These are phyloP conservation scores for Orbilia brochopaga DNA, from an alignment of 2,329 filamentous ascomycete species.

Conservation along the genomic window DNA sequence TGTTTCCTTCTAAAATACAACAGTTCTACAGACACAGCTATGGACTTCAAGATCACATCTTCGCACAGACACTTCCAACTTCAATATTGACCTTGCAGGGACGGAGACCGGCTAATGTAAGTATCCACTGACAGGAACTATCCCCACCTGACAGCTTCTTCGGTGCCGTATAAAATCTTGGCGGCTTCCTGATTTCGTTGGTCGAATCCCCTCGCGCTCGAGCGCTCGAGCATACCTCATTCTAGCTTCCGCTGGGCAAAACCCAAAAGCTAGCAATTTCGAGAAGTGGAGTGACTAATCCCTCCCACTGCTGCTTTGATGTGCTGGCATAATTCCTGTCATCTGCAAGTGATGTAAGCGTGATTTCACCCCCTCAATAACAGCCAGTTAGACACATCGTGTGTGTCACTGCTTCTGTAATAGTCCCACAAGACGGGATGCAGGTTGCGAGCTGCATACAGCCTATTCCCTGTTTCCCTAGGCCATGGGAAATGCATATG, in stretches of 20 bases:
- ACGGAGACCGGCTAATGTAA: background rate
- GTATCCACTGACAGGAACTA: background rate
- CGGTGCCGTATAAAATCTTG: background rate
- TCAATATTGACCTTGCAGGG: background rate
- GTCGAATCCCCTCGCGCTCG: no score
- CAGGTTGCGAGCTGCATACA: conserved; percentile 19
- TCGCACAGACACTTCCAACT: conserved; percentile 7
- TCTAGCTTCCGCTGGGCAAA: background rate
- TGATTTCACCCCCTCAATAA: conserved; percentile 26
- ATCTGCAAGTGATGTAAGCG: conserved; percentile 46
- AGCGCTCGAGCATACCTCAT: background rate
- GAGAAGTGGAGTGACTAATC: conserved; percentile 17
- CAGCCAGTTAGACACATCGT: background rate
- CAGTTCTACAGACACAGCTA: conserved; percentile 21
- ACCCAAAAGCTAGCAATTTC: background rate
- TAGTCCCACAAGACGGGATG: conserved; percentile 27
- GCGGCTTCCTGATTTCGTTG: background rate
- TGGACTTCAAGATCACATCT: conserved; percentile 12
- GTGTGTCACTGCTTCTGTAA: conserved; percentile 15
- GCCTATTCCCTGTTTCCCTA: conserved; percentile 28
- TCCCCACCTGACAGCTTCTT: background rate
- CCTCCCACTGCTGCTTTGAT: conserved; percentile 16
- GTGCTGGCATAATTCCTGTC: conserved; percentile 40
- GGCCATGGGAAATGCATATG: conserved; percentile 12
- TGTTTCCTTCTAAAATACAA: conserved; percentile 36